Conservation (phyloP, 768 basidiomycete species). For the Favolaschia claudopus region DNA sequence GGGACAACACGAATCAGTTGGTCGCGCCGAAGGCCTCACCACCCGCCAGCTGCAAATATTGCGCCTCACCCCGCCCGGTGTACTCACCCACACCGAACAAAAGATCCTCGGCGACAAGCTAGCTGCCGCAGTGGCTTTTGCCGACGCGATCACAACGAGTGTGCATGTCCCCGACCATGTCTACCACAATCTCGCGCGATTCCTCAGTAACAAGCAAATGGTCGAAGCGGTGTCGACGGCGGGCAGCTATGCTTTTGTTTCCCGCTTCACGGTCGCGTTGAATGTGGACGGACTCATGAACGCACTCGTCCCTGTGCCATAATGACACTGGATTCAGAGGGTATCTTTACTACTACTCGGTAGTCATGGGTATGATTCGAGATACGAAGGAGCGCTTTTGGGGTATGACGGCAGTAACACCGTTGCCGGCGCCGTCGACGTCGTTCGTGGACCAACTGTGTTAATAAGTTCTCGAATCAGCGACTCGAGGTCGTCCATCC, state of each 20-base stretch:
- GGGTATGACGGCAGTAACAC: no score
- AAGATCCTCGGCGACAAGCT: constrained; percentile 32
- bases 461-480: no score
- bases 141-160: constrained; percentile 37
- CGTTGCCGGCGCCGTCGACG: no score
- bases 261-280: constrained; percentile 36
- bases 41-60: constrained; percentile 36
- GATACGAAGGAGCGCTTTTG: no score
- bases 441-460: no score
- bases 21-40: constrained; percentile 39
- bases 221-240: constrained; percentile 38
- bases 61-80: constrained; percentile 29
- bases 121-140: constrained; percentile 35
- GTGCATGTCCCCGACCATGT: constrained; percentile 33
- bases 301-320: constrained; percentile 36
- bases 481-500: no score
- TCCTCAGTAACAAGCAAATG: constrained; percentile 34
- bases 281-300: constrained; percentile 39
- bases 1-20: constrained; percentile 42
- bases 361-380: no score
- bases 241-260: constrained; percentile 40
- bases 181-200: constrained; percentile 30
- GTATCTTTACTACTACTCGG: no score
- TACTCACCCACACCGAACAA: constrained; percentile 18
- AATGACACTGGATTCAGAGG: no score